phyloP scores from a whole-genome alignment of 176 grass and related monocot species.

The Musa beccarii region DNA sequence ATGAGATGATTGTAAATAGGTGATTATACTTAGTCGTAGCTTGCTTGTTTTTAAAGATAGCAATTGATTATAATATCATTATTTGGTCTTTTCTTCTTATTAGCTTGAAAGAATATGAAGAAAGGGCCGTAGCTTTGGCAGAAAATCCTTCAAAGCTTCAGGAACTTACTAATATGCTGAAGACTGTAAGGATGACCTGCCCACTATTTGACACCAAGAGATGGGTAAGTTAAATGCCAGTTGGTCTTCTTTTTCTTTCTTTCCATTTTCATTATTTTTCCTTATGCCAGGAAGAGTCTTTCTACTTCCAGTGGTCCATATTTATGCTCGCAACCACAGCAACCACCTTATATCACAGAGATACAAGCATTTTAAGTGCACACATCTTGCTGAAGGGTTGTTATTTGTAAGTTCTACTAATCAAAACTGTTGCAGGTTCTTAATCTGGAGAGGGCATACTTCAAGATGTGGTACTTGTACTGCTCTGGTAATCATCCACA shows the following conservation, averaged over 20 bases:
- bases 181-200: conserved; percentile 61
- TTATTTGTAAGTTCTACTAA: background rate
- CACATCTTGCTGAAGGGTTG: background rate
- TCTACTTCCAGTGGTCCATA: too few species aligned
- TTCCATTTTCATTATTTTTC: background rate
- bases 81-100: conserved; percentile 14
- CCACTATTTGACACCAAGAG: conserved; percentile 66
- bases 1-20: conserved; percentile 80
- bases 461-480: conserved; percentile 82
- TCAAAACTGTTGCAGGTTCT: conserved; percentile 37
- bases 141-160: conserved; percentile 50
- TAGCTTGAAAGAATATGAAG: conserved; percentile 78
- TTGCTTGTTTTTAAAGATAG: background rate
- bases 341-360: background rate
- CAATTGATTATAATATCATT: background rate
- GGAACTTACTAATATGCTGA: conserved; percentile 50
- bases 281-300: too few species aligned
- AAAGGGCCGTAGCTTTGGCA: conserved; percentile 60
- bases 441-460: conserved; percentile 79
- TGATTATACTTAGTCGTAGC: conserved; percentile 9
- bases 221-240: conserved; percentile 50
- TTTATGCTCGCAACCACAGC: too few species aligned
- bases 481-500: conserved; percentile 39
- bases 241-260: background rate
- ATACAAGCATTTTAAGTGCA: background rate